These are phyloP conservation scores for Saksenaea vasiformis DNA, from an alignment of 371 early-diverging fungal genomes.

Conservation along the genomic window DNA sequence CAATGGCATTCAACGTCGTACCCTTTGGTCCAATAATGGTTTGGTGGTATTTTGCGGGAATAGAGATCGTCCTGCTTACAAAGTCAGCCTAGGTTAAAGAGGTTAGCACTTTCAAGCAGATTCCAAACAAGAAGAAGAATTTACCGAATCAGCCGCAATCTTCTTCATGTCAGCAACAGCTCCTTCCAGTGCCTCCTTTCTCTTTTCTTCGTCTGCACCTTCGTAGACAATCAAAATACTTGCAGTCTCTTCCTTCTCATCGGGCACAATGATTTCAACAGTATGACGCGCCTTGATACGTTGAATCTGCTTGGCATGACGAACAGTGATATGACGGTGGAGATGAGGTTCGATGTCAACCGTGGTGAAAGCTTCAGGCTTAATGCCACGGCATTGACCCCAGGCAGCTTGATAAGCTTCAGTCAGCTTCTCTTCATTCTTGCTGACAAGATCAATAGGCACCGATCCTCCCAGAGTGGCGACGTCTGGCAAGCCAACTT, in stretches of 20 bases:
- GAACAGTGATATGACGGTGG: constrained; percentile 78
- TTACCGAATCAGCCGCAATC: constrained; percentile 53
- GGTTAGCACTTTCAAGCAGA: neutral
- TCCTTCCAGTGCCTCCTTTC: constrained; percentile 63
- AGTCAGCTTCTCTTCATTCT: constrained; percentile 51
- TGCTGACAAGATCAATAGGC: constrained; percentile 67
- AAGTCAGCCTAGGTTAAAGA: constrained; percentile 61
- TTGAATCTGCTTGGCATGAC: constrained; percentile 76
- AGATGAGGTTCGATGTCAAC: constrained; percentile 80
- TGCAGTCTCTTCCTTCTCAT: constrained; percentile 54
- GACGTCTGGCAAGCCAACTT: constrained; percentile 53
- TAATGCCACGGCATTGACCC: constrained; percentile 33
- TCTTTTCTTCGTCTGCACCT: constrained; percentile 55
- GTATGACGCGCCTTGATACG: constrained; percentile 64
- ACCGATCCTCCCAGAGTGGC: constrained; percentile 28
- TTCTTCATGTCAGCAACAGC: constrained; percentile 70
- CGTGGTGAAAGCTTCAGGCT: constrained; percentile 65
- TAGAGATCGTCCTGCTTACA: constrained; percentile 55
- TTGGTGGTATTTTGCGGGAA: constrained; percentile 79
- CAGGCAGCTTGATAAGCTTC: constrained; percentile 53
- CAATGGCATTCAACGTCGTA: constrained; percentile 68
- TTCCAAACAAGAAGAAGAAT: neutral
- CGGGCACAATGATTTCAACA: constrained; percentile 77
- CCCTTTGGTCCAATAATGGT: constrained; percentile 77
- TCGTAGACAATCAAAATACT: constrained; percentile 77